Evolutionary conservation across 306 rosid genomes (phyloP).

Genomic region (Glycine soja): DNA sequence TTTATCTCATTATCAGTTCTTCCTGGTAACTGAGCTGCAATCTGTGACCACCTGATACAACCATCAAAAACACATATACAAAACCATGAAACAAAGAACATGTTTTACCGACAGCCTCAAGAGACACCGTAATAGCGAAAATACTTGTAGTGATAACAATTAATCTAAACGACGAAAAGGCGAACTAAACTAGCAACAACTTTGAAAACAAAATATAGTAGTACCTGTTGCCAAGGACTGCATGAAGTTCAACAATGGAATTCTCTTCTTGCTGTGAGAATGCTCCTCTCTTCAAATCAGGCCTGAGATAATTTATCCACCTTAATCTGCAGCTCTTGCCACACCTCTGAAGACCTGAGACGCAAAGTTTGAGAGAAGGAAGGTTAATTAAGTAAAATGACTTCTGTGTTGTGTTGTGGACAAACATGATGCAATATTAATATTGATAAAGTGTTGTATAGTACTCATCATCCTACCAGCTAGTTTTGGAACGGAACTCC

Average conservation of each 20-base stretch:
- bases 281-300: conserved; percentile 96
- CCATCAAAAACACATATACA: conserved; percentile 10
- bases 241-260: conserved; percentile 83
- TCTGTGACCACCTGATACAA: conserved; percentile 86
- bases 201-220: conserved; percentile 5
- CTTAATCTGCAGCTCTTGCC: conserved; percentile 96
- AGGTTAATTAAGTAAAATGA: neutral
- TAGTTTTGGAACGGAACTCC: conserved; percentile 97
- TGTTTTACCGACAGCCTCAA: neutral
- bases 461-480: conserved; percentile 55
- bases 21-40: conserved; percentile 92
- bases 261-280: conserved; percentile 90
- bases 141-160: conserved; percentile 4
- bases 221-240: conserved; percentile 89
- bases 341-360: conserved; percentile 85
- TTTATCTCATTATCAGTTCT: conserved; percentile 96
- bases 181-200: neutral
- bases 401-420: neutral
- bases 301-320: conserved; percentile 95
- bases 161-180: neutral
- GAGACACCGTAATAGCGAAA: neutral
- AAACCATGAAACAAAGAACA: conserved; percentile 3
- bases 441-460: neutral
- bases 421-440: too few species aligned
- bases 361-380: neutral